Conservation (phyloP, 768 basidiomycete genomes). For the Naganishia vishniacii region DNA sequence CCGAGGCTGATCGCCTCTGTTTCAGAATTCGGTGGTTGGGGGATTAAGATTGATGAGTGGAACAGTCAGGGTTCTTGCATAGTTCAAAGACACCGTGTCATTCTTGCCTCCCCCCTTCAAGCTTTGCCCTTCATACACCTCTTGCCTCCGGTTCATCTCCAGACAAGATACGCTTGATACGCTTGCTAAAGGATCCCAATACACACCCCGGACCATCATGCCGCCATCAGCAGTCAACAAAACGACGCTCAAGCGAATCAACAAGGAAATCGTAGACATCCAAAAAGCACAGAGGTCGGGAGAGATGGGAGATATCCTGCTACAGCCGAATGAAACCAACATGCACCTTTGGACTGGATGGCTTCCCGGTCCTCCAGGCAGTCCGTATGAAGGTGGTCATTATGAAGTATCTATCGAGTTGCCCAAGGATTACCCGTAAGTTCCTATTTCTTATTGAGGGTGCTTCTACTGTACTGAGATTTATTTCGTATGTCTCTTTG, state of each 20-base stretch:
- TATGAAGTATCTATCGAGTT: slow-evolving; percentile 44
- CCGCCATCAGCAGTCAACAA: slow-evolving; percentile 21
- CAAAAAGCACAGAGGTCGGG: slow-evolving; percentile 34
- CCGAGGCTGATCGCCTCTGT: not conserved
- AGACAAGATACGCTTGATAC: no score
- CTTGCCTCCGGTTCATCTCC: no score
- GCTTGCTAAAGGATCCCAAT: no score
- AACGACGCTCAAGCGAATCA: slow-evolving; percentile 45
- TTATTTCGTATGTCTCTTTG: no score
- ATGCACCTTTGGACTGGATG: slow-evolving; percentile 42
- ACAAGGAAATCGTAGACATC: slow-evolving; percentile 47
- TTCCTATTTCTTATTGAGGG: not conserved
- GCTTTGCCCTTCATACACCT: no score
- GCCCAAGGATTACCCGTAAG: slow-evolving; percentile 47
- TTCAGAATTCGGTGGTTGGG: not conserved
- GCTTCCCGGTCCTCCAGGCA: slow-evolving; percentile 42
- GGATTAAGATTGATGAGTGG: no score
- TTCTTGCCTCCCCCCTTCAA: no score
- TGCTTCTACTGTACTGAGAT: no score
- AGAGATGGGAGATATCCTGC: slow-evolving; percentile 38
- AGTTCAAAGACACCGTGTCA: no score
- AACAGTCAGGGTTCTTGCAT: no score
- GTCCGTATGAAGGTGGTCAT: slow-evolving; percentile 47
- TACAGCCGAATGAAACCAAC: slow-evolving; percentile 42
- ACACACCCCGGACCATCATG: not conserved